Base-by-base conservation (phyloP, 768 basidiomycete genomes). In the Cystoderma amianthinum region DNA sequence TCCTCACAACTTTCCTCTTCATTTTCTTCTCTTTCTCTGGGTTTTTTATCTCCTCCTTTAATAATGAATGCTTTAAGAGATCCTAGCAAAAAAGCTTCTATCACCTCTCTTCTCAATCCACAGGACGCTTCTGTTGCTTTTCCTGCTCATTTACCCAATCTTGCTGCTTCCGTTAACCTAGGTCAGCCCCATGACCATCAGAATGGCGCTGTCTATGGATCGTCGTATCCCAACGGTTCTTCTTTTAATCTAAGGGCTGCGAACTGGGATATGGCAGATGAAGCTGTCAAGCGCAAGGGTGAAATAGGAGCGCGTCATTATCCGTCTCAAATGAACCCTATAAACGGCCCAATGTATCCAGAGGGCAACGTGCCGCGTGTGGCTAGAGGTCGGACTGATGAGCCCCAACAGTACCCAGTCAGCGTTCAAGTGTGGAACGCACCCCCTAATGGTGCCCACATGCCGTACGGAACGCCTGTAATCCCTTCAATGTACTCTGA, bases 171-270 rank as follows among this genome's bases (percentile, higher is more conserved):
- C 32, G 43, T 54, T 36, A 52, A 50, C 41, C 53, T 50, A 17
- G 44, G 13, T 32, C 55, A 53, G 18, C 44, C 57, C 15, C 60
- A 62, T 46, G 45, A 30, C 20, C 53, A 54, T 36, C 41, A 52
- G 18, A n/a, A 17, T 5, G 21, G 39, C 36, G 44, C 43, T 35
- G 44, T 42, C 2, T 63, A 62, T 44, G 44, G 44, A 5, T 38
- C 53, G 13, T 38, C 50, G 18, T 67, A 57, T 46, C 39, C 34
- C 3, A 43, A 61, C 23, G 48, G 42, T 9, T 41, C 63, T 9
- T 56, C 69, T 17, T 83, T 69, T 50, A 68, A 74, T 51, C 71
- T 83, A n/a, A 70, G 78, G 30, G 74, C 78, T 9, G 82, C 82
- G 4, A 77, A 60, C 51, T 83, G 82, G 80, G 57, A 53, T 16